A percentile compares a stretch with the other conserved stretches of the same genome.
phyloP scores from a whole-genome alignment of 768 basidiomycete species.

The Amanita muscaria region DNA sequence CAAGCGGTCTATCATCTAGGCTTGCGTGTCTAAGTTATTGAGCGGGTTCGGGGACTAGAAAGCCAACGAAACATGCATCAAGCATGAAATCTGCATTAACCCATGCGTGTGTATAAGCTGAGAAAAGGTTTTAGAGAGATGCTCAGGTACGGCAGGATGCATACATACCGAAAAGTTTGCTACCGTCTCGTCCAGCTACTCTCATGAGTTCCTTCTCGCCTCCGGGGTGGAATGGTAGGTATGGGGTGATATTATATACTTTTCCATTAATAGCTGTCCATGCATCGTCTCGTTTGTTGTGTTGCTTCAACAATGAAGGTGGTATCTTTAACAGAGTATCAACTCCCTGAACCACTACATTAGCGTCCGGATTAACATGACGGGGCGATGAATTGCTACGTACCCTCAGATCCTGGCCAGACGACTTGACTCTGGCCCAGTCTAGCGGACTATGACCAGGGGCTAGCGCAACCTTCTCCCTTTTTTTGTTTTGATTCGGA shows the following conservation, averaged over 20 bases:
- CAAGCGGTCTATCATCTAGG: not conserved
- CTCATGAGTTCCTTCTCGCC: conserved; percentile 93
- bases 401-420: conserved; percentile 73
- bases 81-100: conserved; percentile 96
- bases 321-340: conserved; percentile 58
- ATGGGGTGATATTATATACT: conserved; percentile 95
- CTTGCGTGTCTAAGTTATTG: not conserved
- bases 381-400: conserved; percentile 17
- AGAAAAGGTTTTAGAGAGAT: not conserved
- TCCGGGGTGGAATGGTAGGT: conserved; percentile 87
- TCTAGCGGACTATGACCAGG: conserved; percentile 91
- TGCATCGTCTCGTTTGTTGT: conserved; percentile 80
- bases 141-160: not conserved
- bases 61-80: conserved; percentile 86
- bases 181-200: conserved; percentile 90
- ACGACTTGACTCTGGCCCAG: conserved; percentile 85
- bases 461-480: conserved; percentile 78
- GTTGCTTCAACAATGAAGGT: conserved; percentile 67
- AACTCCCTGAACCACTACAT: conserved; percentile 49
- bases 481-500: conserved; percentile 40
- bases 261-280: conserved; percentile 91
- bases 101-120: conserved; percentile 92
- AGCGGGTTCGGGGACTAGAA: conserved; percentile 66
- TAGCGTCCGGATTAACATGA: not conserved
- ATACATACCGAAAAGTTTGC: conserved; percentile 81